A percentile compares a stretch with the other conserved stretches of the same genome.
Conservation (phyloP, 129 eudicot species). For the Chrysanthemum lavandulifolium region DNA sequence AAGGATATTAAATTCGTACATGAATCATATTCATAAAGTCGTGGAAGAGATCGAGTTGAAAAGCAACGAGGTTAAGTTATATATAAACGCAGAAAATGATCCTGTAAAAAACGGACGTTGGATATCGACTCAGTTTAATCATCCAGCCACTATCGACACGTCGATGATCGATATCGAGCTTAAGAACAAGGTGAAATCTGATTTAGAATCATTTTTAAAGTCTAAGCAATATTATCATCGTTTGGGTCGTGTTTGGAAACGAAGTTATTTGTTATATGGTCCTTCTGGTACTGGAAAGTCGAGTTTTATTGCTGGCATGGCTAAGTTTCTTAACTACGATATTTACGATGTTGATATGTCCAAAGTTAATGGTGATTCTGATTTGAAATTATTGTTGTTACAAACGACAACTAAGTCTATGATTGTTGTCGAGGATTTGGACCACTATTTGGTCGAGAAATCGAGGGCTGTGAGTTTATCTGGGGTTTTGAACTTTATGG, state of each 20-base stretch:
- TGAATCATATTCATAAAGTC: constrained; percentile 64
- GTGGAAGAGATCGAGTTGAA: constrained; percentile 72
- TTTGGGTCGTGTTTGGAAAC: constrained; percentile 84
- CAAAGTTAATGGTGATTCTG: constrained; percentile 53
- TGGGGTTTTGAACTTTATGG: constrained; percentile 79
- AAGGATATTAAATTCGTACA: constrained; percentile 58
- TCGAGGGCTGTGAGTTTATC: constrained; percentile 53
- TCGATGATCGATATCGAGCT: constrained; percentile 71
- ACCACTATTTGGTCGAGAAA: constrained; percentile 46
- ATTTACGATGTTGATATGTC: constrained; percentile 69
- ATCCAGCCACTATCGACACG: constrained; percentile 93
- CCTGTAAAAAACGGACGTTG: constrained; percentile 61
- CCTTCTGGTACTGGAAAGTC: constrained; percentile 90
- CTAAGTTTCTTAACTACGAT: constrained; percentile 64
- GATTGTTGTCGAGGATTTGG: constrained; percentile 77
- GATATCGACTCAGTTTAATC: constrained; percentile 67
- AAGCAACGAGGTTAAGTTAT: constrained; percentile 52
- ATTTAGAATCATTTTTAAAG: constrained; percentile 68
- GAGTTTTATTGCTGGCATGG: constrained; percentile 86
- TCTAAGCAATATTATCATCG: constrained; percentile 78
- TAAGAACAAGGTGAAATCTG: constrained; percentile 66
- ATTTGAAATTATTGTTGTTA: constrained; percentile 61
- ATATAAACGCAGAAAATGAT: constrained; percentile 48
- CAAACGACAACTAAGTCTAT: constrained; percentile 65
- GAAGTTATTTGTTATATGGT: constrained; percentile 75